Evolutionary conservation across 352 stramenopile genomes (phyloP).

Genomic region (Phytophthora kernoviae): DNA sequence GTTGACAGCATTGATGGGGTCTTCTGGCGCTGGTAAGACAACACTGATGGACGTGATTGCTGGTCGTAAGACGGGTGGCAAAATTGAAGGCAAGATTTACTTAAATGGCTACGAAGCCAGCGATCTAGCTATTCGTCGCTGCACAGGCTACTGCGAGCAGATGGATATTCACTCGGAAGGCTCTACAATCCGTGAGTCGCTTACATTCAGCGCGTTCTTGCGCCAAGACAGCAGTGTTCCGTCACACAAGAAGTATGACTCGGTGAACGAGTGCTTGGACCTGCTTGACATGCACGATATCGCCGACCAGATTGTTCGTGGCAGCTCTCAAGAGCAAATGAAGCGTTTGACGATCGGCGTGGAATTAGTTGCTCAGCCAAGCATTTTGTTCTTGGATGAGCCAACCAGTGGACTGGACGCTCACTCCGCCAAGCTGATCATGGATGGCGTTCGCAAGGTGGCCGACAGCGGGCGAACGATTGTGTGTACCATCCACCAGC

Average conservation of each 20-base stretch:
- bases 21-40: conserved; percentile 49
- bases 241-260: conserved; percentile 25
- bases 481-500: conserved; percentile 91
- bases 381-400: conserved; percentile 76
- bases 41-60: conserved; percentile 83
- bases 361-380: conserved; percentile 81
- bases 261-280: conserved; percentile 35
- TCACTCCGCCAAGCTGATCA: conserved; percentile 78
- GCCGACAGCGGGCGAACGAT: conserved; percentile 63
- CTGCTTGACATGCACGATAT: conserved; percentile 36
- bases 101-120: conserved; percentile 33
- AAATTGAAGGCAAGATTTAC: conserved; percentile 54
- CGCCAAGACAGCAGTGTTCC: conserved; percentile 27
- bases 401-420: conserved; percentile 57
- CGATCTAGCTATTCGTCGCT: conserved; percentile 30
- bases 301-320: conserved; percentile 37
- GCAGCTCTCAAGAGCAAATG: conserved; percentile 39
- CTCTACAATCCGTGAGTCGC: conserved; percentile 58
- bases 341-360: conserved; percentile 79
- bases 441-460: conserved; percentile 79
- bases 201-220: conserved; percentile 84
- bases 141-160: conserved; percentile 36
- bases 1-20: conserved; percentile 88
- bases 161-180: conserved; percentile 37
- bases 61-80: conserved; percentile 80